Evolutionary conservation across 208 protist genomes (phyloP).

Genomic region (Crithidia fasciculata): DNA sequence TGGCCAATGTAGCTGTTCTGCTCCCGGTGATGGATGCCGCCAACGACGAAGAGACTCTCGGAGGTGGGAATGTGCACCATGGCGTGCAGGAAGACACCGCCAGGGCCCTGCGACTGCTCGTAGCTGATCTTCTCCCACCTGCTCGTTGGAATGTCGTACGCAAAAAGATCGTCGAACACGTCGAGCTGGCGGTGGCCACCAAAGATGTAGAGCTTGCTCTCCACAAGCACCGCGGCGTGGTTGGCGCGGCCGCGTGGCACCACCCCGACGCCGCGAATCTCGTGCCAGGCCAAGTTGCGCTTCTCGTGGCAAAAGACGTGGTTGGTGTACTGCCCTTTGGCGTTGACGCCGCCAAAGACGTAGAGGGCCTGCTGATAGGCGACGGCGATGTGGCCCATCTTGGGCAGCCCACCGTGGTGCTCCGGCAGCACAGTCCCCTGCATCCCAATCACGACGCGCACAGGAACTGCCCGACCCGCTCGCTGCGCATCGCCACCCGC

Average conservation of each 20-base stretch:
- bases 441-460: slow-evolving; percentile 46
- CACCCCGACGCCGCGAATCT: slow-evolving; percentile 74
- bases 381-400: slow-evolving; percentile 79
- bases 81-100: slow-evolving; percentile 81
- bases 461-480: not conserved
- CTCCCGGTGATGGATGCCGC: slow-evolving; percentile 85
- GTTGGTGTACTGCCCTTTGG: slow-evolving; percentile 67
- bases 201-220: slow-evolving; percentile 83
- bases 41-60: slow-evolving; percentile 78
- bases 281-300: slow-evolving; percentile 82
- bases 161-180: slow-evolving; percentile 84
- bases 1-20: slow-evolving; percentile 86
- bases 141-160: slow-evolving; percentile 58
- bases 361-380: slow-evolving; percentile 76
- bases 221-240: slow-evolving; percentile 66
- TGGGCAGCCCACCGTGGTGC: slow-evolving; percentile 69
- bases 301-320: slow-evolving; percentile 77
- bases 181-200: slow-evolving; percentile 78
- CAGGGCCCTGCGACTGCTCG: slow-evolving; percentile 68
- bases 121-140: slow-evolving; percentile 83
- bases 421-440: slow-evolving; percentile 71
- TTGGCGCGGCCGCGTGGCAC: slow-evolving; percentile 80
- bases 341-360: slow-evolving; percentile 81
- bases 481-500: not conserved
- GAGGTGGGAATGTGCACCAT: slow-evolving; percentile 70